Evolutionary conservation across 192 early-diverging fungal species (phyloP).

Genomic region (Rhizophlyctis rosea): DNA sequence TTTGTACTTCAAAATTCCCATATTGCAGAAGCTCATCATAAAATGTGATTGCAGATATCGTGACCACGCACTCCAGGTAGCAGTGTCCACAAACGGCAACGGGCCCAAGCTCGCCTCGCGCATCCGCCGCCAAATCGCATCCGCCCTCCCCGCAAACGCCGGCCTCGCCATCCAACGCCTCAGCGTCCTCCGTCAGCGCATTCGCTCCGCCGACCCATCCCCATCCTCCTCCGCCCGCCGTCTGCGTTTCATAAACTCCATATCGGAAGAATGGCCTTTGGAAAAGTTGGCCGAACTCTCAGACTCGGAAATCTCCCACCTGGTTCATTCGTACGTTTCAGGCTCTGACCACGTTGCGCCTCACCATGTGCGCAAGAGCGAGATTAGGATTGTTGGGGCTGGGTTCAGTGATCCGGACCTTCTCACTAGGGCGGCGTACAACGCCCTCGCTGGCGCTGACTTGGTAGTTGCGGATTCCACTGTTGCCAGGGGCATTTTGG

Average conservation of each 20-base stretch:
- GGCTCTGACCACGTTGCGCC: slow-evolving; percentile 17
- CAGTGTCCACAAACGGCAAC: slow-evolving; percentile 82
- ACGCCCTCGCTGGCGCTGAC: slow-evolving; percentile 54
- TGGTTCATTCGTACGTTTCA: slow-evolving; percentile 58
- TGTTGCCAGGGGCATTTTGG: slow-evolving; percentile 66
- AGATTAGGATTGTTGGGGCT: slow-evolving; percentile 56
- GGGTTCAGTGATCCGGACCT: slow-evolving; percentile 82
- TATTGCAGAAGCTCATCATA: too few relatives aligned
- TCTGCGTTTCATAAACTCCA: slow-evolving; percentile 72
- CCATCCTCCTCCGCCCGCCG: slow-evolving; percentile 58
- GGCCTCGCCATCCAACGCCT: slow-evolving; percentile 74
- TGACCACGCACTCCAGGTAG: slow-evolving; percentile 82
- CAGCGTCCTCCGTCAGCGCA: slow-evolving; percentile 44
- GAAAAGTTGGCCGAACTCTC: slow-evolving; percentile 69
- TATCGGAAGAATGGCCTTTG: slow-evolving; percentile 82
- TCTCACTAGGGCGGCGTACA: slow-evolving; percentile 68
- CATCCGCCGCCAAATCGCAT: slow-evolving; percentile 66
- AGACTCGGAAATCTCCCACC: slow-evolving; percentile 53
- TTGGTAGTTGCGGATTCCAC: slow-evolving; percentile 81
- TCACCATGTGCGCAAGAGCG: background rate
- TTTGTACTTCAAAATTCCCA: too few relatives aligned
- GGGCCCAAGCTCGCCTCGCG: slow-evolving; percentile 80
- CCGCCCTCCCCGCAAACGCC: slow-evolving; percentile 58
- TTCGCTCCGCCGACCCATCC: slow-evolving; percentile 52
- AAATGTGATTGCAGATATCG: slow-evolving; percentile 37